phyloP scores from a whole-genome alignment of 108 stramenopile species.

The Nitzschia palea region DNA sequence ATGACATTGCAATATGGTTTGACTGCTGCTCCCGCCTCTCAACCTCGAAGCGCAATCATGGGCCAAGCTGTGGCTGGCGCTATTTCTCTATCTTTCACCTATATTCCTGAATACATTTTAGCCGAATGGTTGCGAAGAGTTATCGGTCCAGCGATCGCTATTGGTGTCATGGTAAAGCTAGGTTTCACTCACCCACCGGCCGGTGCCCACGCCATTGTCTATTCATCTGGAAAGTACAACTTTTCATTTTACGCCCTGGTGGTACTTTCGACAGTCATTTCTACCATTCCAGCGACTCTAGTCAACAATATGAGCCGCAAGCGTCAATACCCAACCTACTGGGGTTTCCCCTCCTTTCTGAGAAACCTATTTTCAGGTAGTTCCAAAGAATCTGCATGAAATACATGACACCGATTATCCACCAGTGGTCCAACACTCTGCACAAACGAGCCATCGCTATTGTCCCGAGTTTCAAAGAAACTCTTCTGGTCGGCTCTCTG shows the following conservation, averaged over 20 bases:
- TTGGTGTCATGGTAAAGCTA: slow-evolving; percentile 44
- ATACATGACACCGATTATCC: too few relatives aligned
- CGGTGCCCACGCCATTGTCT: slow-evolving; percentile 37
- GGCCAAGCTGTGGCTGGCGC: slow-evolving; percentile 40
- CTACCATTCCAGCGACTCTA: slow-evolving; percentile 36
- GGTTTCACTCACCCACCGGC: slow-evolving; percentile 61
- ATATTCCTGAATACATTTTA: slow-evolving; percentile 28
- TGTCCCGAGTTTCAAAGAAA: slow-evolving; percentile 59
- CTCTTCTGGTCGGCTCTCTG: slow-evolving; percentile 82
- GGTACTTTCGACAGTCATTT: slow-evolving; percentile 31
- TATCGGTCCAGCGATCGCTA: slow-evolving; percentile 36
- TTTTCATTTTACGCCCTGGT: slow-evolving; percentile 26
- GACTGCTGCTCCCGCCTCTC: slow-evolving; percentile 61
- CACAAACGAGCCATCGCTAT: too few relatives aligned
- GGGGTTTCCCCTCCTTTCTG: slow-evolving; percentile 20
- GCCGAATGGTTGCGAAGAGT: slow-evolving; percentile 30
- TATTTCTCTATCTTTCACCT: slow-evolving; percentile 12
- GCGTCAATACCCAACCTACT: slow-evolving; percentile 60
- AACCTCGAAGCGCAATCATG: slow-evolving; percentile 50
- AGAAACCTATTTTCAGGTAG: too few relatives aligned
- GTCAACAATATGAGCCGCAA: slow-evolving; percentile 55
- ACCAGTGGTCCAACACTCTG: too few relatives aligned
- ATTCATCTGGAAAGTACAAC: slow-evolving; percentile 24
- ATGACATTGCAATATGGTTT: slow-evolving; percentile 57
- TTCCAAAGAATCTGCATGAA: too few relatives aligned